Percentiles rank a stretch among this genome's conserved stretches.
phyloP scores from a whole-genome alignment of 1,284 basidiomycete species.

The Irpex sp. region DNA sequence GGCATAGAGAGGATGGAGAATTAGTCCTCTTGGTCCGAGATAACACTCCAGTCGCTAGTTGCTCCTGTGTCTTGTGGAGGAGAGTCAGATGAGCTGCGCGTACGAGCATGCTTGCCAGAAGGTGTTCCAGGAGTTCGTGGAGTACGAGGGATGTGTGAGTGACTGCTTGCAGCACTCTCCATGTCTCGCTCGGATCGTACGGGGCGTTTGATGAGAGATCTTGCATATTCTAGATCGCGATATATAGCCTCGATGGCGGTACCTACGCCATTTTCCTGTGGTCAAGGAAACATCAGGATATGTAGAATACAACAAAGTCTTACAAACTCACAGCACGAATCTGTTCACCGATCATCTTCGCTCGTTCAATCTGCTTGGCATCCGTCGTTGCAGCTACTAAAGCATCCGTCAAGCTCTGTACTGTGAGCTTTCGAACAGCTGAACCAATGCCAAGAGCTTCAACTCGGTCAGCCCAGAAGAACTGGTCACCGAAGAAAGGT shows the following conservation, averaged over 20 bases:
- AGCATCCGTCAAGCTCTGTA: conserved; percentile 74
- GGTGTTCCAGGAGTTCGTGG: conserved; percentile 1
- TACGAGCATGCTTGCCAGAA: conserved; percentile 38
- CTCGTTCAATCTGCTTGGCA: conserved; percentile 82
- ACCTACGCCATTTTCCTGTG: conserved; percentile 83
- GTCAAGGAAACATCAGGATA: conserved; percentile 3
- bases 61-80: conserved; percentile 33
- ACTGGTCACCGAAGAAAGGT: conserved; percentile 98
- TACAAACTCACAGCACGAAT: conserved; percentile 65
- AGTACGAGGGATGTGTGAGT: conserved; percentile 41
- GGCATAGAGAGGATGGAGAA: neutral
- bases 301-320: neutral
- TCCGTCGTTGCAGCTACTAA: conserved; percentile 82
- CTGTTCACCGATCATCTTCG: conserved; percentile 77
- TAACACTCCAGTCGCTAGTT: conserved; percentile 79
- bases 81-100: conserved; percentile 56
- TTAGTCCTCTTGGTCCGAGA: conserved; percentile 65
- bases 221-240: conserved; percentile 87
- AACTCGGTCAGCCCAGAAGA: conserved; percentile 94
- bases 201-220: conserved; percentile 70
- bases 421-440: conserved; percentile 82
- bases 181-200: conserved; percentile 31
- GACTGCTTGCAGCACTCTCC: conserved; percentile 33
- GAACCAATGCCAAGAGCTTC: conserved; percentile 90
- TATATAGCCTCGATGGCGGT: conserved; percentile 91